A percentile compares a stretch with the other conserved stretches of the same genome.
These are phyloP conservation scores for Xerocomellus amylosporus DNA, from an alignment of 768 basidiomycete genomes.

Conservation along the genomic window DNA sequence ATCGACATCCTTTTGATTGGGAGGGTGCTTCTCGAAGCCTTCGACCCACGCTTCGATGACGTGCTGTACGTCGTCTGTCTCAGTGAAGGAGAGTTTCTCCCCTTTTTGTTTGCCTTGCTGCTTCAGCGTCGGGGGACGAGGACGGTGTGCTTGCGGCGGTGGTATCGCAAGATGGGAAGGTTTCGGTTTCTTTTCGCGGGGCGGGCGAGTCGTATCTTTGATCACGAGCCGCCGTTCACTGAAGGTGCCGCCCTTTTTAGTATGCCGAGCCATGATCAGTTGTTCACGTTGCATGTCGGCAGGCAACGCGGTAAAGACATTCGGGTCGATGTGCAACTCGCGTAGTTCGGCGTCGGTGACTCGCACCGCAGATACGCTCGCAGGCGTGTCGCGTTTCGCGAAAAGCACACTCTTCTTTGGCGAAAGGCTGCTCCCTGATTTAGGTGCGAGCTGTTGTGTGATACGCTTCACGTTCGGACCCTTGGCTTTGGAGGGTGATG, in stretches of 20 bases:
- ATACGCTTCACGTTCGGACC: constrained; percentile 53
- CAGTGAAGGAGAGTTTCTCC: constrained; percentile 56
- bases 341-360: constrained; percentile 57
- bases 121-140: constrained; percentile 50
- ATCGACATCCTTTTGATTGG: constrained; percentile 70
- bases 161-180: constrained; percentile 43
- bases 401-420: constrained; percentile 39
- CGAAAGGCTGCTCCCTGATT: constrained; percentile 41
- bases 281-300: constrained; percentile 70
- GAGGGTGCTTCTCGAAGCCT: constrained; percentile 55
- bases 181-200: constrained; percentile 30
- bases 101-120: constrained; percentile 50
- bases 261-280: constrained; percentile 54
- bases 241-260: constrained; percentile 38
- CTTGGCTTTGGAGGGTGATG: constrained; percentile 28
- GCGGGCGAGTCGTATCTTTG: constrained; percentile 35
- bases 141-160: constrained; percentile 53
- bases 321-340: constrained; percentile 69
- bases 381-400: constrained; percentile 30
- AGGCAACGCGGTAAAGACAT: constrained; percentile 65
- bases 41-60: constrained; percentile 78
- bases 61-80: constrained; percentile 68
- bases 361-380: constrained; percentile 35
- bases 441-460: constrained; percentile 61
- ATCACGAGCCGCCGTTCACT: constrained; percentile 48